Percentiles rank a stretch among this genome's conserved stretches.
These are phyloP conservation scores for Arctium lappa DNA, from an alignment of 129 eudicot genomes.

Conservation along the genomic window DNA sequence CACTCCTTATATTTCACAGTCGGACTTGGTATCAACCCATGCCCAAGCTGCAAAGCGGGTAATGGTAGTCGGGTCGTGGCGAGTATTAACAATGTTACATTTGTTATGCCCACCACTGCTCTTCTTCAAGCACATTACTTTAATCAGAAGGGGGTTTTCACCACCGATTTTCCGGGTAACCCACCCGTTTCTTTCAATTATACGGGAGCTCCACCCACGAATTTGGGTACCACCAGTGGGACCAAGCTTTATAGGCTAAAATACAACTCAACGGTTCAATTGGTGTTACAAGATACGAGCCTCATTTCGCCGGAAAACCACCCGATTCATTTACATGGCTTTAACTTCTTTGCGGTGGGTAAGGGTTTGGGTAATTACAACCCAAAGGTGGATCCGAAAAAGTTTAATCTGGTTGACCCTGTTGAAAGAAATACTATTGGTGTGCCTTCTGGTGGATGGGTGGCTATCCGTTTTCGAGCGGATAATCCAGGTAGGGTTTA, in stretches of 20 bases:
- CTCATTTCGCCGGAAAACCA: slow-evolving; percentile 67
- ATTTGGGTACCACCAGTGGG: slow-evolving; percentile 48
- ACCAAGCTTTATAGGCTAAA: slow-evolving; percentile 61
- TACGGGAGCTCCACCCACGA: slow-evolving; percentile 51
- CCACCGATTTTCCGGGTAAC: slow-evolving; percentile 72
- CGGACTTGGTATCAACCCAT: slow-evolving; percentile 64
- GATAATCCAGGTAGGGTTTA: slow-evolving; percentile 74
- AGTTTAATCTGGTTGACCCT: slow-evolving; percentile 75
- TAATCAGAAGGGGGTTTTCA: slow-evolving; percentile 63
- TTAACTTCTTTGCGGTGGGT: slow-evolving; percentile 72
- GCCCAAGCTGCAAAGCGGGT: slow-evolving; percentile 66
- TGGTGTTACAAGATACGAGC: slow-evolving; percentile 75
- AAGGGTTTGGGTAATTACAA: slow-evolving; percentile 72
- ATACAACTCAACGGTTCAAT: slow-evolving; percentile 60
- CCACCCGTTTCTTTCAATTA: slow-evolving; percentile 58
- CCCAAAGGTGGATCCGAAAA: slow-evolving; percentile 55
- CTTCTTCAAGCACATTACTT: slow-evolving; percentile 76
- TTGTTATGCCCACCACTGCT: slow-evolving; percentile 68
- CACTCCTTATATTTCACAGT: slow-evolving; percentile 67
- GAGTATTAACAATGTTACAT: slow-evolving; percentile 62
- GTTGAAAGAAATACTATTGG: slow-evolving; percentile 82
- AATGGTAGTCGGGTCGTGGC: slow-evolving; percentile 80
- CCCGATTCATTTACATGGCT: slow-evolving; percentile 82
- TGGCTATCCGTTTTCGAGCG: slow-evolving; percentile 66
- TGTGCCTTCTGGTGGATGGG: slow-evolving; percentile 92